Conservation (phyloP, 2,329 filamentous ascomycete genomes). For the Tolypocladium pustulatum region DNA sequence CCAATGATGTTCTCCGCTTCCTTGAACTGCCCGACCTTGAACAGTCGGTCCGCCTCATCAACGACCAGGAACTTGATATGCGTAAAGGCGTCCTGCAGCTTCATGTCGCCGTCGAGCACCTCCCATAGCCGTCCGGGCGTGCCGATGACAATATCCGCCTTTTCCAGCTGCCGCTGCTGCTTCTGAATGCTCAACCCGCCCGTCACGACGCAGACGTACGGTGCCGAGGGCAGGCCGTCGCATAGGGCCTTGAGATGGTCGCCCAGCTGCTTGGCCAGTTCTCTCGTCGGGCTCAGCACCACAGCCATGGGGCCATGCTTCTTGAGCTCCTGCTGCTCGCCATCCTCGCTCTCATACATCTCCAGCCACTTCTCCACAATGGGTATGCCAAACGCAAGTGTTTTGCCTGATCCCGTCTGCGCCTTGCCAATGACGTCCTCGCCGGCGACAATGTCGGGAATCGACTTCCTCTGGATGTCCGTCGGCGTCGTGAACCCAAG, state of each 20-base stretch:
- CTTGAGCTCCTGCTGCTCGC: constrained; percentile 16
- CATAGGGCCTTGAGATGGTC: constrained; percentile 73
- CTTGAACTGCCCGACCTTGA: constrained; percentile 91
- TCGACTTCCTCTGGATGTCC: constrained; percentile 65
- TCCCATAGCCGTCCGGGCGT: constrained; percentile 94
- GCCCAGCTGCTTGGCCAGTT: constrained; percentile 84
- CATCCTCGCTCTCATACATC: constrained; percentile 22
- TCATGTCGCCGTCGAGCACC: constrained; percentile 66
- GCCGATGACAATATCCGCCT: constrained; percentile 85
- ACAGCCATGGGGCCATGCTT: constrained; percentile 55
- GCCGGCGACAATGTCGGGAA: constrained; percentile 72
- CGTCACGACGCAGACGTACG: constrained; percentile 78
- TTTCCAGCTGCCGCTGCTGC: constrained; percentile 73
- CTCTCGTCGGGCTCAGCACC: constrained; percentile 82
- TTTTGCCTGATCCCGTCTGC: constrained; percentile 93
- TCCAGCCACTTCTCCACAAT: constrained; percentile 78
- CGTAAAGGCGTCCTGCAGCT: constrained; percentile 60
- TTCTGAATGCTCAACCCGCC: constrained; percentile 92
- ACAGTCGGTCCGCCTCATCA: constrained; percentile 85
- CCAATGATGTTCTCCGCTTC: constrained; percentile 83
- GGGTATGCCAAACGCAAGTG: constrained; percentile 85
- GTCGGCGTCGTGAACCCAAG: constrained; percentile 76
- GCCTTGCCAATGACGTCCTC: constrained; percentile 94
- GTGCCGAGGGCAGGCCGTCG: constrained; percentile 44
- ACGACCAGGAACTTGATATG: constrained; percentile 74